Conservation (phyloP, 2,329 filamentous ascomycete genomes). For the Xylaria sp. region DNA sequence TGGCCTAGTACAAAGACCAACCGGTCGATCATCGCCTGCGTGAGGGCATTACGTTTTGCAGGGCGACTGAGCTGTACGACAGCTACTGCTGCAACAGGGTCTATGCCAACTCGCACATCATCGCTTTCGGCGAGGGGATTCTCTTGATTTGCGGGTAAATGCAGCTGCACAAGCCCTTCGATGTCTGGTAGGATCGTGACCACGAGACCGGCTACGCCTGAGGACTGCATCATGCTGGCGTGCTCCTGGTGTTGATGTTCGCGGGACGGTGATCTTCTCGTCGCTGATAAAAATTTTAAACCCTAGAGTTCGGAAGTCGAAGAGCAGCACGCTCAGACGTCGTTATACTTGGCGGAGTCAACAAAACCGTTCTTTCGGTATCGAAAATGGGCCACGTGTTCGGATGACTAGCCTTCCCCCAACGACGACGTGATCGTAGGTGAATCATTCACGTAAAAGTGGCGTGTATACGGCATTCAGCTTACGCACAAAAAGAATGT, state of each 20-base stretch:
- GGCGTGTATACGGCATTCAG: conserved; percentile 2
- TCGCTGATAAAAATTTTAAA: background rate
- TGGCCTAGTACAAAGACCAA: conserved; percentile 47
- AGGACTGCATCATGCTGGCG: conserved; percentile 20
- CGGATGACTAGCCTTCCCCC: background rate
- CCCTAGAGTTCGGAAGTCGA: background rate
- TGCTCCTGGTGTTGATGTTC: background rate
- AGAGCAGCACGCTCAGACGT: background rate
- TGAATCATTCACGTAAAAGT: background rate
- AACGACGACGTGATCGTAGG: background rate
- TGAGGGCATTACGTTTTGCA: conserved; percentile 68
- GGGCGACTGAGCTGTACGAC: conserved; percentile 60
- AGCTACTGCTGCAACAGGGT: conserved; percentile 55
- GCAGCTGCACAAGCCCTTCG: conserved; percentile 29
- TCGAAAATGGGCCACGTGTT: background rate
- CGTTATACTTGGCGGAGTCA: background rate
- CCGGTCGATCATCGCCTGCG: conserved; percentile 59
- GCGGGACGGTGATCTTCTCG: background rate
- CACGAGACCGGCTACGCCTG: conserved; percentile 2
- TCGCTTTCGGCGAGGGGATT: conserved; percentile 27
- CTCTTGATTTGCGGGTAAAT: conserved; percentile 7
- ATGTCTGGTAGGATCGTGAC: conserved; percentile 26
- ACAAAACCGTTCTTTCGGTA: background rate
- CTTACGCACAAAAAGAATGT: conserved; percentile 11
- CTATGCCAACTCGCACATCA: conserved; percentile 43